Evolutionary conservation across 2,329 filamentous ascomycete genomes (phyloP), one percentile per base, ranked within the genome.

Genomic region (Cadophora sp.): DNA sequence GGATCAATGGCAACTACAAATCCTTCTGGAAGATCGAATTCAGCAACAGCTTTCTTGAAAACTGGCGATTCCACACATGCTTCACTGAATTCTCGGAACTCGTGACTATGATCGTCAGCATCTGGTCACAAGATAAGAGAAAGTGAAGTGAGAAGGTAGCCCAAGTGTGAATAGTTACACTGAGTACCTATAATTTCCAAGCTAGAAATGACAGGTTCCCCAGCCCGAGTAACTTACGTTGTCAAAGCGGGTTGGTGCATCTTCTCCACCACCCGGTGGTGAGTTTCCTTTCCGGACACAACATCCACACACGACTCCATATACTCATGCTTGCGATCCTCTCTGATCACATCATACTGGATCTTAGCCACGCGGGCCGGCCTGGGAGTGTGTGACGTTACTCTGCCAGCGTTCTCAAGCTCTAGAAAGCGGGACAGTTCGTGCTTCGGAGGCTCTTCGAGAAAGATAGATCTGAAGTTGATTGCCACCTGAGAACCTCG

Each of bases 401-500:
- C 59, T 64, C 74, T 73, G 0, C 80, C 81, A 14, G 76, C 76
- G 62, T 83, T 79, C 71, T 84, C 81, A 4, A 82, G 80, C 16
- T 81, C 80, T 14, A 86, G 74, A 71, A 83, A 87, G 1, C 78
- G 79, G 33, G 81, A 72, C 9, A 85, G 80, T 59, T 84, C 79
- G 13, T 76, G 74, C 78, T 88, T 88, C 4, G 81, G 77, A 5
- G 85, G 84, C 72, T 87, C 85, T 36, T 82, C 78, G 16, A 87
- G 78, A 24, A 81, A 88, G 24, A 89, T 80, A 36, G 82, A 80
- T 74, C 89, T 88, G 81, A 88, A 90, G 55, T 87, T 83, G 56
- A 89, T 80, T 2, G 82, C 83, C 22, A 66, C 59, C 39, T 66
- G 39, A 39, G 59, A 60, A 20, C 67, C 67, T 48, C 67, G 59